Evolutionary conservation across 2,329 filamentous ascomycete species (phyloP).

Genomic region (Aureobasidium pullulans): DNA sequence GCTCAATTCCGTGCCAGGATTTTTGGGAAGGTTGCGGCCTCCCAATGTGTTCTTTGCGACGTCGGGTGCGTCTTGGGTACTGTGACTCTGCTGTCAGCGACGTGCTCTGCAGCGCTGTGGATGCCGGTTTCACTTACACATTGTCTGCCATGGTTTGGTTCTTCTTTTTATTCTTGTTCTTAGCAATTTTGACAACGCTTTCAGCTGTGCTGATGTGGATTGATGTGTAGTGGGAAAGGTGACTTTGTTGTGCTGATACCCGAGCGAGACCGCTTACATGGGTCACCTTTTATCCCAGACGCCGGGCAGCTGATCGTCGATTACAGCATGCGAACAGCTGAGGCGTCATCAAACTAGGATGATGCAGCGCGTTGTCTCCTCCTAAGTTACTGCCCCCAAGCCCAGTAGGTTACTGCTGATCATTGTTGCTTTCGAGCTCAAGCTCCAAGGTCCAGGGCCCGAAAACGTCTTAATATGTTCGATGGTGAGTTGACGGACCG

Average conservation of each 20-base stretch:
- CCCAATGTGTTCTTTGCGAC: conserved; percentile 2
- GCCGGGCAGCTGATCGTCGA: background rate
- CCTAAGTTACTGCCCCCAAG: background rate
- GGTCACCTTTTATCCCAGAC: background rate
- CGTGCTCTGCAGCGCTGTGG: background rate
- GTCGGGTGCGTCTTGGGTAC: background rate
- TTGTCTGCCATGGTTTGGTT: conserved; percentile 1
- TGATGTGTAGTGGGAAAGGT: background rate
- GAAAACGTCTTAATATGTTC: background rate
- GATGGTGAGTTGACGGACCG: conserved; percentile 5
- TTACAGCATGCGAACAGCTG: background rate
- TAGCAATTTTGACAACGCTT: background rate
- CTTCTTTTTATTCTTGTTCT: background rate
- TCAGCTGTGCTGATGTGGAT: background rate
- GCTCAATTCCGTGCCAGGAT: background rate
- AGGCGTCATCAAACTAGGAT: conserved; percentile 1
- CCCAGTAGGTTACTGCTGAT: background rate
- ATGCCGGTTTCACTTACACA: background rate
- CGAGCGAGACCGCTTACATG: background rate
- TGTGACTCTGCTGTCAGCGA: background rate
- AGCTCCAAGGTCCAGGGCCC: background rate
- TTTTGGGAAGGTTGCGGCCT: conserved; percentile 3
- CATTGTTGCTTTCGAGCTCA: background rate
- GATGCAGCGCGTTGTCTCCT: background rate
- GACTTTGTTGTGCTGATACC: background rate